phyloP scores from a whole-genome alignment of 2,329 filamentous ascomycete genomes.

The Colletotrichum acutatum region DNA sequence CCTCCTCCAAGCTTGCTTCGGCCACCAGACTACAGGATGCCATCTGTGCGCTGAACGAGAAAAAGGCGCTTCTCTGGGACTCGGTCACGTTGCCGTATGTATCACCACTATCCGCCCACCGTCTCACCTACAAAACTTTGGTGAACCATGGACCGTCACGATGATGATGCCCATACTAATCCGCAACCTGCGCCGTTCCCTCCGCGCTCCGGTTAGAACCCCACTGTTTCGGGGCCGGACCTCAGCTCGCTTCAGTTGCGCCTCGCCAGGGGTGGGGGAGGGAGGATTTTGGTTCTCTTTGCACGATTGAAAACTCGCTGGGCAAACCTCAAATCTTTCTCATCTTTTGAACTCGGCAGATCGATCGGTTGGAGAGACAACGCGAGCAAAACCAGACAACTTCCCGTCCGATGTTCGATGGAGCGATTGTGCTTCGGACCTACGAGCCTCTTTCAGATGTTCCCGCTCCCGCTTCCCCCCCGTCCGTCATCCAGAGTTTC shows the following conservation, averaged over 20 bases:
- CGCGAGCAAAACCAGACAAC: neutral
- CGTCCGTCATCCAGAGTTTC: neutral
- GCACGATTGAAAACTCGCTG: neutral
- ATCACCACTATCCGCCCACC: neutral
- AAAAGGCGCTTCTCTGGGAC: neutral
- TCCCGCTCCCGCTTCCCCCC: neutral
- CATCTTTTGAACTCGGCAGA: neutral
- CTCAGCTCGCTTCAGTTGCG: constrained; percentile 11
- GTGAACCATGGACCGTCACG: neutral
- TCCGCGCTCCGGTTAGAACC: neutral
- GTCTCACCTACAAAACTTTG: neutral
- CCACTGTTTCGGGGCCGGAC: constrained; percentile 17
- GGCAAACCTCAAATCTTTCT: neutral
- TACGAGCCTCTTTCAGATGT: neutral
- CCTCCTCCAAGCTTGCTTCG: neutral
- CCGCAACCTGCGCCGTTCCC: neutral
- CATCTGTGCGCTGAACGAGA: constrained; percentile 5
- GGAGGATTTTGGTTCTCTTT: neutral
- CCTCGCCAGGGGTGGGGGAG: neutral
- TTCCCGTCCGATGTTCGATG: neutral
- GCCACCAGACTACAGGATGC: neutral
- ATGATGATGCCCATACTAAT: constrained; percentile 10
- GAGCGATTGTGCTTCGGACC: neutral
- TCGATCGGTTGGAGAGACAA: constrained; percentile 30
- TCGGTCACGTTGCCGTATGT: constrained; percentile 3